phyloP scores from a whole-genome alignment of 1,284 basidiomycete genomes.

The Blastosporella zonata region DNA sequence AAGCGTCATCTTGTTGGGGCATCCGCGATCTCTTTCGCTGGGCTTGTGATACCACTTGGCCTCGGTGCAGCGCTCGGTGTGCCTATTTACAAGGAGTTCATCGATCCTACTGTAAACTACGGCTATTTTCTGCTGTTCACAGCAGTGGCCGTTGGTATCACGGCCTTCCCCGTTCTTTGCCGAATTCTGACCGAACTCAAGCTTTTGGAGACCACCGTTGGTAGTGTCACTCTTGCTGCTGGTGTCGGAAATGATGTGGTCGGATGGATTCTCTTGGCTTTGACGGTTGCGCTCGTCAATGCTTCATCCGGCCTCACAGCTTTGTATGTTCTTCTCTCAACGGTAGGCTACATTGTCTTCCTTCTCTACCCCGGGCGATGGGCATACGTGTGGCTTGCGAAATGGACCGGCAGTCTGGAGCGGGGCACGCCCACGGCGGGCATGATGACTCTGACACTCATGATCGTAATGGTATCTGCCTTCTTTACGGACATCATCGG shows the following conservation, averaged over 20 bases:
- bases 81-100: constrained; percentile 78
- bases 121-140: constrained; percentile 91
- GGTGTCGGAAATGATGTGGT: constrained; percentile 86
- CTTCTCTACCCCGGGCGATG: constrained; percentile 66
- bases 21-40: constrained; percentile 51
- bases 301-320: constrained; percentile 73
- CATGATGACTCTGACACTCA: constrained; percentile 76
- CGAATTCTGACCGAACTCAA: constrained; percentile 77
- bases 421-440: constrained; percentile 67
- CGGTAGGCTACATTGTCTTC: constrained; percentile 72
- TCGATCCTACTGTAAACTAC: constrained; percentile 61
- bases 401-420: constrained; percentile 72
- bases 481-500: constrained; percentile 90
- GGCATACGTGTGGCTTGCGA: constrained; percentile 64
- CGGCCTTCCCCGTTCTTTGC: constrained; percentile 69
- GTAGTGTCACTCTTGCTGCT: constrained; percentile 81
- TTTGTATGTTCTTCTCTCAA: constrained; percentile 76
- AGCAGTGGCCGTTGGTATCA: constrained; percentile 84
- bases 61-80: constrained; percentile 85
- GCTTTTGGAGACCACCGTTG: constrained; percentile 86
- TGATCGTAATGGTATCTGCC: constrained; percentile 74
- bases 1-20: constrained; percentile 55
- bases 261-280: constrained; percentile 75
- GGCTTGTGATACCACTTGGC: constrained; percentile 79
- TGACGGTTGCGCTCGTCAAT: constrained; percentile 88